Evolutionary conservation across 2,329 filamentous ascomycete genomes (phyloP).

Genomic region (Aureobasidium sp.): DNA sequence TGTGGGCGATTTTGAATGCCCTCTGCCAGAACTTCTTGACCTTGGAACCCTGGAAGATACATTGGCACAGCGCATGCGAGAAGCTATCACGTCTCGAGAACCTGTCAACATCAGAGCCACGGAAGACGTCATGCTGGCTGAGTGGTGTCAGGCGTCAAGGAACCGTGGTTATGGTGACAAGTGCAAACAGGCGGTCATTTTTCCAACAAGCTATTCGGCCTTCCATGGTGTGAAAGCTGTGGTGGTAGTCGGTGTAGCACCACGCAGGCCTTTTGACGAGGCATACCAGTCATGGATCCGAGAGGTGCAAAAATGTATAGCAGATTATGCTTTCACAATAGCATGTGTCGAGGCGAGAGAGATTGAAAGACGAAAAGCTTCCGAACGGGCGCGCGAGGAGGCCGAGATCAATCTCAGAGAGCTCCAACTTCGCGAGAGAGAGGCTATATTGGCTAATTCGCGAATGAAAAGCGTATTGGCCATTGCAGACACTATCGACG

Average conservation of each 20-base stretch:
- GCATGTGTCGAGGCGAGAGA: not conserved
- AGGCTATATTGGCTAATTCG: not conserved
- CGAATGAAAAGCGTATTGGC: not conserved
- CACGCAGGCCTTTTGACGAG: conserved; percentile 7
- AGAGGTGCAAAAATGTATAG: not conserved
- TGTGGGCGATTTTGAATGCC: not conserved
- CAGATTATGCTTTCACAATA: not conserved
- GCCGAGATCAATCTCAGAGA: not conserved
- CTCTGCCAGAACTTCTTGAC: not conserved
- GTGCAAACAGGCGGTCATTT: not conserved
- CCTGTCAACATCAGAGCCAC: not conserved
- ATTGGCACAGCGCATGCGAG: not conserved
- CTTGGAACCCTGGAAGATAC: not conserved
- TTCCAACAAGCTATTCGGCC: not conserved
- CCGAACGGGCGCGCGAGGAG: not conserved
- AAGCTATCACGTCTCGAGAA: not conserved
- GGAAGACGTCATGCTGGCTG: not conserved
- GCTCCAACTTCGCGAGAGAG: not conserved
- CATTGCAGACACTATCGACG: not conserved
- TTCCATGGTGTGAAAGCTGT: not conserved
- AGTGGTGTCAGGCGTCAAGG: not conserved
- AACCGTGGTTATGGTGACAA: not conserved
- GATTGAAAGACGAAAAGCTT: not conserved
- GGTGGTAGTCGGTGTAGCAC: conserved; percentile 7
- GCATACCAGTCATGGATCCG: conserved; percentile 1